Evolutionary conservation across 805 yeast species (phyloP).

Genomic region (Hanseniaspora taiwanica): DNA sequence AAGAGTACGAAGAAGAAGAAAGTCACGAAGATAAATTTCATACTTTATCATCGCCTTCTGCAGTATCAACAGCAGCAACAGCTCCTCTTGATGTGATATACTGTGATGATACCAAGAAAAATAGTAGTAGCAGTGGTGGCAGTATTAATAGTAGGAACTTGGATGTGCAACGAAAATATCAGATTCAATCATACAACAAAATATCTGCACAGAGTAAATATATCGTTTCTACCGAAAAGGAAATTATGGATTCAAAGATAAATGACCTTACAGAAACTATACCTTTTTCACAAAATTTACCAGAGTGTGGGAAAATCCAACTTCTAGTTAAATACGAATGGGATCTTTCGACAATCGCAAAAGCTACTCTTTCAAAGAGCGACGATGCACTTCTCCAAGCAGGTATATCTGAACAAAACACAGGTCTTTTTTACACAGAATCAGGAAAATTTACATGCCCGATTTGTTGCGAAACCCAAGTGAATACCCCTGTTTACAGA

Average conservation of each 20-base stretch:
- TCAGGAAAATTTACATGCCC: slow-evolving; percentile 33
- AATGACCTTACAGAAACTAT: neutral
- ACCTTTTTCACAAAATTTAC: neutral
- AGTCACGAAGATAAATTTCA: too few relatives aligned
- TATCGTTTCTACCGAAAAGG: neutral
- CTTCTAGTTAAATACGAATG: neutral
- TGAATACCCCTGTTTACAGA: slow-evolving; percentile 25
- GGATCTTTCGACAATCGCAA: neutral
- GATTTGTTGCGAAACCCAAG: slow-evolving; percentile 59
- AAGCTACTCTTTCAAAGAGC: too few relatives aligned
- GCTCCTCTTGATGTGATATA: neutral
- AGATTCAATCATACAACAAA: neutral
- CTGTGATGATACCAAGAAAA: neutral
- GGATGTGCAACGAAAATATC: too few relatives aligned
- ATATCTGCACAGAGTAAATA: neutral
- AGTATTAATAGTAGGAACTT: too few relatives aligned
- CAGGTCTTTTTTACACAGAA: neutral
- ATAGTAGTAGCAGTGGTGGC: too few relatives aligned
- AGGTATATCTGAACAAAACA: neutral
- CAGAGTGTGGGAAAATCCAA: neutral
- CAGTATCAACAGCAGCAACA: neutral
- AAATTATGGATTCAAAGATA: neutral
- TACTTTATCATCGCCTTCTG: neutral
- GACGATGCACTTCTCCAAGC: neutral
- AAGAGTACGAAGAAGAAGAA: too few relatives aligned